phyloP scores from a whole-genome alignment of 805 yeast genomes.

The Alloascoidea hylecoeti region DNA sequence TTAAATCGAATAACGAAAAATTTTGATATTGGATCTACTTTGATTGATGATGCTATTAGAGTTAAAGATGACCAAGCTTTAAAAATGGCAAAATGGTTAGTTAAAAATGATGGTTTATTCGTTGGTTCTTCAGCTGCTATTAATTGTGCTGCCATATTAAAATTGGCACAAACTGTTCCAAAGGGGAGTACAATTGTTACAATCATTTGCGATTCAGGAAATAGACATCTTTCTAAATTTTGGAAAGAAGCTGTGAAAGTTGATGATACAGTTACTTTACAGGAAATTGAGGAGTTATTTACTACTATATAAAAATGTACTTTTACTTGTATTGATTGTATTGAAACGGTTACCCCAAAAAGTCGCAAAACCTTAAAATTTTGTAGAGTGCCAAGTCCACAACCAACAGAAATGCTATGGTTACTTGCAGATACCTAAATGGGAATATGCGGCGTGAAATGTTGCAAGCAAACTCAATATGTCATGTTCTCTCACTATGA shows the following conservation, averaged over 20 bases:
- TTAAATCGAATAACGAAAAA: constrained; percentile 76
- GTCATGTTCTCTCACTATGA: no score
- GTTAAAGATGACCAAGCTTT: constrained; percentile 74
- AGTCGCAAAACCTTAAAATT: no score
- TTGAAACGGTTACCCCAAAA: no score
- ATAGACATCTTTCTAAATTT: constrained; percentile 81
- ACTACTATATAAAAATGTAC: no score
- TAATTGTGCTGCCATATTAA: constrained; percentile 80
- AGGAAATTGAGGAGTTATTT: constrained; percentile 1
- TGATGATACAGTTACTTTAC: not conserved
- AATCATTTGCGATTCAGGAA: constrained; percentile 86
- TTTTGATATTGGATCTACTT: constrained; percentile 54
- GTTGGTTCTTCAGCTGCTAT: constrained; percentile 91
- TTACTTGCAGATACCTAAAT: no score
- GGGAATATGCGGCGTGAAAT: no score
- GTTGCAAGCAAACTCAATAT: no score
- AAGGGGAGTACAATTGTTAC: constrained; percentile 65
- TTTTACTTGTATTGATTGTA: no score
- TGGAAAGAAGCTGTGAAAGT: constrained; percentile 40
- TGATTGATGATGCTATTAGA: constrained; percentile 65
- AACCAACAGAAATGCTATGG: no score
- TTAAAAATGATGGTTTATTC: constrained; percentile 77
- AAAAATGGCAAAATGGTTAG: constrained; percentile 75
- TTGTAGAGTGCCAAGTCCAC: no score
- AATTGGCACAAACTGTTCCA: constrained; percentile 33